Percentiles rank a stretch among this genome's conserved stretches.
phyloP scores from a whole-genome alignment of 148 eudicot species.

The Rheum nobile region DNA sequence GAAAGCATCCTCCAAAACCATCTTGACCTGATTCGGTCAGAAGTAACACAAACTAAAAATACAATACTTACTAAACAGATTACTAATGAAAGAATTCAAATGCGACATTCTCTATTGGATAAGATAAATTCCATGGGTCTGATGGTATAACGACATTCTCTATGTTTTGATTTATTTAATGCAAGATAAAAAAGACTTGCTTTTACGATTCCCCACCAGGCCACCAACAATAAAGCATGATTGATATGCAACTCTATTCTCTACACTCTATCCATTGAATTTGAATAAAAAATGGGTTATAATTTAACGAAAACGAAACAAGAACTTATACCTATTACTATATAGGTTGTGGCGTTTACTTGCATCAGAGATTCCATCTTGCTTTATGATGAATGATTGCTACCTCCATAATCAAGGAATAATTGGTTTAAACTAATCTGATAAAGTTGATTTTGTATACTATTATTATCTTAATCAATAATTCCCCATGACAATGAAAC shows the following conservation, averaged over 20 bases:
- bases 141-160: too few relatives aligned
- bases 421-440: neutral
- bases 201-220: neutral
- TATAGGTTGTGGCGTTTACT: slow-evolving; percentile 1
- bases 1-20: too few relatives aligned
- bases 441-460: neutral
- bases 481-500: neutral
- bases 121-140: too few relatives aligned
- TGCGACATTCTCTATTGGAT: too few relatives aligned
- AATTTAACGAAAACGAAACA: neutral
- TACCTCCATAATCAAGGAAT: neutral
- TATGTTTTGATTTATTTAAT: neutral
- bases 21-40: too few relatives aligned
- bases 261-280: neutral
- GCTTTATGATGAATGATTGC: neutral
- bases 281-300: neutral
- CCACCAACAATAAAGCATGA: slow-evolving; percentile 4
- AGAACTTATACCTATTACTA: neutral
- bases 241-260: neutral
- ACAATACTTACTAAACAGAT: too few relatives aligned
- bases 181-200: neutral
- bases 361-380: slow-evolving; percentile 2
- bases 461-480: neutral
- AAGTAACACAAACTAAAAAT: too few relatives aligned
- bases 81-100: too few relatives aligned